Conservation (phyloP, 1,139 yeast genomes). For the Nematodospora anomalae region DNA sequence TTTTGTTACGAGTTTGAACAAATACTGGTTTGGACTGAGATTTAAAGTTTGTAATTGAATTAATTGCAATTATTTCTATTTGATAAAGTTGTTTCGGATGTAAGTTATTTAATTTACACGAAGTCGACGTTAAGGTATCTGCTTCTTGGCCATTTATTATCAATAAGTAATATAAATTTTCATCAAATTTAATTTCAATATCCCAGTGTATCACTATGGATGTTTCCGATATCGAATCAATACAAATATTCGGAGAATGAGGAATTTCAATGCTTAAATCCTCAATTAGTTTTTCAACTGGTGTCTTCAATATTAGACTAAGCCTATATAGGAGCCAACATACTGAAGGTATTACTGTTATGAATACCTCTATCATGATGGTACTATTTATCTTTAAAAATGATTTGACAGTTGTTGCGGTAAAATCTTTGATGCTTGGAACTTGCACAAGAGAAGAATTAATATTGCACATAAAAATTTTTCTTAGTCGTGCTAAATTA, state of each 20-base stretch:
- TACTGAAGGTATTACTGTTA: constrained; percentile 45
- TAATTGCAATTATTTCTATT: constrained; percentile 42
- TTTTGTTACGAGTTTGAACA: constrained; percentile 16
- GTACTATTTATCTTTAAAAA: not conserved
- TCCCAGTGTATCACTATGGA: constrained; percentile 48
- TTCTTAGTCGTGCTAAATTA: not conserved
- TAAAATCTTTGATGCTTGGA: not conserved
- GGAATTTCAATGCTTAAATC: constrained; percentile 46
- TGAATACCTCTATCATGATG: constrained; percentile 39
- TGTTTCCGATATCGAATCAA: constrained; percentile 33
- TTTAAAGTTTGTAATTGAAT: constrained; percentile 36
- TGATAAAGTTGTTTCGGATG: constrained; percentile 31
- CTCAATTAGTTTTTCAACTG: constrained; percentile 36
- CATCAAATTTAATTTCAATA: constrained; percentile 31
- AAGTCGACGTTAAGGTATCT: constrained; percentile 37
- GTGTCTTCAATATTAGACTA: constrained; percentile 35
- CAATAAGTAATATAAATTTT: constrained; percentile 36
- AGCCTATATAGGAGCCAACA: constrained; percentile 46
- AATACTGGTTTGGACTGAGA: constrained; percentile 37
- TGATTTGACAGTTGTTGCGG: not conserved
- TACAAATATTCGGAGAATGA: constrained; percentile 40
- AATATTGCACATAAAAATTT: not conserved
- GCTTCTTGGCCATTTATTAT: constrained; percentile 40
- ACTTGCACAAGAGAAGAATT: not conserved
- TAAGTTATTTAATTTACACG: constrained; percentile 40